A percentile compares a stretch with the other conserved stretches of the same genome.
phyloP scores from a whole-genome alignment of 2,329 filamentous ascomycete species.

The Paradendryphiella salina region DNA sequence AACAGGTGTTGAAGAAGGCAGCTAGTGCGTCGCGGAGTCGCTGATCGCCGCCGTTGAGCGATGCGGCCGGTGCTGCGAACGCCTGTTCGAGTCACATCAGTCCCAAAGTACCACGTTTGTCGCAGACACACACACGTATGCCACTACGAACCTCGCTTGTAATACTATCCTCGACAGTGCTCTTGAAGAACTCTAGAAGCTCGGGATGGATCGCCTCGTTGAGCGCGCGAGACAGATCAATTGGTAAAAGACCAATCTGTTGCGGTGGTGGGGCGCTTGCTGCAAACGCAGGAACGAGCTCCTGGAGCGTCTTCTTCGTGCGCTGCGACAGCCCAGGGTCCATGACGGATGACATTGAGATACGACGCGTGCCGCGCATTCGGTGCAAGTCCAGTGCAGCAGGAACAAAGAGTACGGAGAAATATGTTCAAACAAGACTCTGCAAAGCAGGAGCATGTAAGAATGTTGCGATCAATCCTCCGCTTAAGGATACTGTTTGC shows the following conservation, averaged over 20 bases:
- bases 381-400: background rate
- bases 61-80: slow-evolving; percentile 23
- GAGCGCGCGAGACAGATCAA: slow-evolving; percentile 34
- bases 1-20: slow-evolving; percentile 36
- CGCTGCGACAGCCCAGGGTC: slow-evolving; percentile 36
- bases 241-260: slow-evolving; percentile 13
- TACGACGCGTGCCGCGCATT: slow-evolving; percentile 7
- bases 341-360: slow-evolving; percentile 17
- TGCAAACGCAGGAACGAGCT: slow-evolving; percentile 15
- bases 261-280: slow-evolving; percentile 14
- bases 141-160: slow-evolving; percentile 21
- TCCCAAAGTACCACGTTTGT: background rate
- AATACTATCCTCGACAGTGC: slow-evolving; percentile 28
- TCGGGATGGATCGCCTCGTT: slow-evolving; percentile 36
- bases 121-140: background rate
- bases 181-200: slow-evolving; percentile 35
- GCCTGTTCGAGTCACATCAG: slow-evolving; percentile 15
- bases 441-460: background rate
- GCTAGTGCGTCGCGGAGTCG: slow-evolving; percentile 27
- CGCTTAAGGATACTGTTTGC: slow-evolving; percentile 12
- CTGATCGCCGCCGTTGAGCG: slow-evolving; percentile 23
- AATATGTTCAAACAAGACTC: background rate
- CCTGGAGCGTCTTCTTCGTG: slow-evolving; percentile 22
- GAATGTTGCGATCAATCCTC: background rate
- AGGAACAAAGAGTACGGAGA: background rate